Evolutionary conservation across 768 basidiomycete species (phyloP), one percentile per base, ranked within the genome.

Genomic region (Rhodosporidiobolus sp.): DNA sequence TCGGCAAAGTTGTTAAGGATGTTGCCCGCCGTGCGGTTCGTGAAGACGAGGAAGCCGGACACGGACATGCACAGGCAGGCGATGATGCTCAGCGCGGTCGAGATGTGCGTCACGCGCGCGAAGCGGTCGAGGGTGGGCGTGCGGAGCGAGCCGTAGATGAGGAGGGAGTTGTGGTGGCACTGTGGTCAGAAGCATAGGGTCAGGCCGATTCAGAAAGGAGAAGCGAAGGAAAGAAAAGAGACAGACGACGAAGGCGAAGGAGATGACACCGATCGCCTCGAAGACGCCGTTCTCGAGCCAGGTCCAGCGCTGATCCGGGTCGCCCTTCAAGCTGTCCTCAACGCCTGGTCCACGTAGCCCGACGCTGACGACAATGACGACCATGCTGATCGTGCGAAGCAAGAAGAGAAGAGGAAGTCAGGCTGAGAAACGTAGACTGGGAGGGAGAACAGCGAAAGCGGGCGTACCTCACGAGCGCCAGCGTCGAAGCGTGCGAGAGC

Each of bases 51-150:
- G 79, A 89, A 98, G 8, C 89, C 94, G 43, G 92, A 88, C 30
- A 94, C 84, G 8, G 92, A 91, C 73, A 99, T 87, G 57, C 89
- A 86, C 73, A 86, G 83, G 79, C 94, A 97, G n/a, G 90, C 87
- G 34, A 94, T 83, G 55, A 98, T 72, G 49, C 76, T 94, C 19
- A 94, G 81, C 20, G 85, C 82, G 2, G 94, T 97, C 53, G 93
- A 95, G 64, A 94, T 86, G 79, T 97, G 96, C 9, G 94, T 96
- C 32, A 99, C 92, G 78, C 85, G 86, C 59, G 91, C 87, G 80
- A 98, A 99, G 50, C 94, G 87, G 80, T 98, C 95, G 35, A 98
- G 83, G 0, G 96, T 98, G 14, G 96, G 96, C 12, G 91, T 95
- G 55, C 87, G 87, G 79, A 99, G 83, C 77, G 90, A 91, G 59